Percentiles rank a stretch among this genome's conserved stretches.
These are phyloP conservation scores for Aspergillus ustus DNA, from an alignment of 2,329 filamentous ascomycete genomes.

Conservation along the genomic window DNA sequence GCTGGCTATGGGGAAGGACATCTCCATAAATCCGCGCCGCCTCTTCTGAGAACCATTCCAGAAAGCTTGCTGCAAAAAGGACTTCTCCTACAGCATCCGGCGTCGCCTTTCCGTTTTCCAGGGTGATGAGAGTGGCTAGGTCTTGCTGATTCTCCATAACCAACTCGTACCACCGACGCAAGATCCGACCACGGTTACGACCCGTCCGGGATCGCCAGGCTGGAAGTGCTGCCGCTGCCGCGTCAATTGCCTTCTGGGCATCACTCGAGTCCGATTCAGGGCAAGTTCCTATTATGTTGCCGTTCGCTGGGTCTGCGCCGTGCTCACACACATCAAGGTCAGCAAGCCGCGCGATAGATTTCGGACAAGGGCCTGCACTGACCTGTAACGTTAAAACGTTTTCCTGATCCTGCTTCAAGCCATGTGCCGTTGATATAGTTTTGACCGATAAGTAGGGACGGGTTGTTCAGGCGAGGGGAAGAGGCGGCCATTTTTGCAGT, in stretches of 20 bases:
- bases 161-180: constrained; percentile 66
- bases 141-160: constrained; percentile 67
- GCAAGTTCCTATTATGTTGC: too few species aligned
- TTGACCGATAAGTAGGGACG: too few species aligned
- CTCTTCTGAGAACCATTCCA: constrained; percentile 65
- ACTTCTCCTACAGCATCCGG: constrained; percentile 56
- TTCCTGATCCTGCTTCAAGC: too few species aligned
- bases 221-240: constrained; percentile 70
- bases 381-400: too few species aligned
- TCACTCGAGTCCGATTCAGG: too few species aligned
- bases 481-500: too few species aligned
- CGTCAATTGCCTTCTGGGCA: constrained; percentile 59
- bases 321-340: too few species aligned
- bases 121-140: constrained; percentile 6
- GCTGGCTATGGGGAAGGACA: constrained; percentile 59
- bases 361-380: too few species aligned
- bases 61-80: constrained; percentile 54
- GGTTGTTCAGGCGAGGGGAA: too few species aligned
- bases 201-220: constrained; percentile 62
- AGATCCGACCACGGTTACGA: constrained; percentile 60
- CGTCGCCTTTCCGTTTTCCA: constrained; percentile 56
- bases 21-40: constrained; percentile 60
- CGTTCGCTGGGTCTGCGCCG: too few species aligned
- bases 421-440: too few species aligned
- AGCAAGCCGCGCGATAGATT: too few species aligned